phyloP scores from a whole-genome alignment of 2,329 filamentous ascomycete genomes.

The Fusarium tanahbumbuense region DNA sequence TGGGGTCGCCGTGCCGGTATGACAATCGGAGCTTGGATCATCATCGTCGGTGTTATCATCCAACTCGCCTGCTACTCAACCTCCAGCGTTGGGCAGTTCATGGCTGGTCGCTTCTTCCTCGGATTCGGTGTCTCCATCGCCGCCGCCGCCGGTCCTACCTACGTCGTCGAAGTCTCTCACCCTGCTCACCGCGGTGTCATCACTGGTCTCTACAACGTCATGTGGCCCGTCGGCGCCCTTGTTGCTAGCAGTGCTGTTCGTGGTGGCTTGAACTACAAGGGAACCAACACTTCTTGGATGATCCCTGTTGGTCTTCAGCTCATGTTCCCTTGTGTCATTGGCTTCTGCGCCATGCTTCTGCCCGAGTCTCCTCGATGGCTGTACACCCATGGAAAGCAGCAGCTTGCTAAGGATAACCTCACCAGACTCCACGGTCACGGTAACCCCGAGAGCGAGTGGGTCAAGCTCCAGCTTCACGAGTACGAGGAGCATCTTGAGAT shows the following conservation, averaged over 20 bases:
- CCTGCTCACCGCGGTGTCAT: slow-evolving; percentile 61
- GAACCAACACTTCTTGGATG: slow-evolving; percentile 53
- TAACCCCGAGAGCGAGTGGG: slow-evolving; percentile 50
- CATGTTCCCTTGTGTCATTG: slow-evolving; percentile 53
- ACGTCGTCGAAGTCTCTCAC: slow-evolving; percentile 60
- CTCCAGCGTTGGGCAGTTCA: slow-evolving; percentile 54
- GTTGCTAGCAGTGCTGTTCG: slow-evolving; percentile 60
- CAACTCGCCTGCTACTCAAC: slow-evolving; percentile 53
- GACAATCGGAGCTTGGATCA: slow-evolving; percentile 57
- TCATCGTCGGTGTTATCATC: slow-evolving; percentile 59
- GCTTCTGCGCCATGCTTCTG: slow-evolving; percentile 47
- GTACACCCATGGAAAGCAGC: slow-evolving; percentile 52
- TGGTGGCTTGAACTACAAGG: slow-evolving; percentile 50
- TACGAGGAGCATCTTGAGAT: slow-evolving; percentile 58
- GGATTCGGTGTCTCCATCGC: slow-evolving; percentile 66
- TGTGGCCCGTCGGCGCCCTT: slow-evolving; percentile 61
- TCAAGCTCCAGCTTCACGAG: slow-evolving; percentile 55
- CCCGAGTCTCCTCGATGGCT: slow-evolving; percentile 56
- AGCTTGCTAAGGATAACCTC: slow-evolving; percentile 48
- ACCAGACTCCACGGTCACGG: slow-evolving; percentile 58
- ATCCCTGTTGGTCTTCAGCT: slow-evolving; percentile 56
- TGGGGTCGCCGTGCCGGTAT: slow-evolving; percentile 62
- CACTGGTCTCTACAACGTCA: slow-evolving; percentile 66
- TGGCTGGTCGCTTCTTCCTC: slow-evolving; percentile 69
- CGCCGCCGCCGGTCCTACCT: slow-evolving; percentile 59